Percentiles rank a stretch among this genome's conserved stretches.
Evolutionary conservation across 164 flowering plant species (phyloP).

Genomic region (Tetrastigma voinierianum): DNA sequence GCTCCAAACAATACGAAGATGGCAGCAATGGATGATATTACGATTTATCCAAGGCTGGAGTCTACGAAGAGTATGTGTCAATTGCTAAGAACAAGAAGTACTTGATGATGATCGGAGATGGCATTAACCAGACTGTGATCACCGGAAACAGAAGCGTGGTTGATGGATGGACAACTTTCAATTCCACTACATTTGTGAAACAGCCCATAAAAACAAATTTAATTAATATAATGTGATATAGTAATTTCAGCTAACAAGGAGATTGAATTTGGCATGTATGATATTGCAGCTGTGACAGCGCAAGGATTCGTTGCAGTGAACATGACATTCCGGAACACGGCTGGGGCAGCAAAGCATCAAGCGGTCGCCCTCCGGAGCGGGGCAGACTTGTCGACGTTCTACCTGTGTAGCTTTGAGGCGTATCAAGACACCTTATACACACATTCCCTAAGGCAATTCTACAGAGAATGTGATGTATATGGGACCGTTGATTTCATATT

Average conservation of each 20-base stretch:
- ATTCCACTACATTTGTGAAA: constrained; percentile 59
- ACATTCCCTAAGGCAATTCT: constrained; percentile 44
- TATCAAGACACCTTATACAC: constrained; percentile 52
- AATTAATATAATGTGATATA: neutral
- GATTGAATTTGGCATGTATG: neutral
- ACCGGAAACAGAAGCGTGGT: constrained; percentile 62
- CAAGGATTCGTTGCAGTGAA: constrained; percentile 31
- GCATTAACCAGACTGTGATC: constrained; percentile 58
- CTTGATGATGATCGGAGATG: constrained; percentile 71
- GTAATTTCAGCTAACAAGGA: neutral
- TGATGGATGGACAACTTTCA: constrained; percentile 72
- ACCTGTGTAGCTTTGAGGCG: constrained; percentile 46
- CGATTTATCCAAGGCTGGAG: constrained; percentile 46
- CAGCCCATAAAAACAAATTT: neutral
- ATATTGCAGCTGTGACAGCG: constrained; percentile 35
- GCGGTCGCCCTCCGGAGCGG: constrained; percentile 46
- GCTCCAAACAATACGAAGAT: constrained; percentile 58
- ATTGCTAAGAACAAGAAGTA: constrained; percentile 50
- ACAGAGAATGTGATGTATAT: constrained; percentile 45
- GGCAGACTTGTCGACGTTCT: constrained; percentile 42
- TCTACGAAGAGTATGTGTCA: constrained; percentile 59
- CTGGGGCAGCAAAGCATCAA: constrained; percentile 46
- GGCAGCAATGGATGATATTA: constrained; percentile 45
- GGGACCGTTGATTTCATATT: constrained; percentile 55
- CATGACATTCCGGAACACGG: constrained; percentile 49